Evolutionary conservation across 2,329 filamentous ascomycete species (phyloP).

Genomic region (Hysterium pulicare): DNA sequence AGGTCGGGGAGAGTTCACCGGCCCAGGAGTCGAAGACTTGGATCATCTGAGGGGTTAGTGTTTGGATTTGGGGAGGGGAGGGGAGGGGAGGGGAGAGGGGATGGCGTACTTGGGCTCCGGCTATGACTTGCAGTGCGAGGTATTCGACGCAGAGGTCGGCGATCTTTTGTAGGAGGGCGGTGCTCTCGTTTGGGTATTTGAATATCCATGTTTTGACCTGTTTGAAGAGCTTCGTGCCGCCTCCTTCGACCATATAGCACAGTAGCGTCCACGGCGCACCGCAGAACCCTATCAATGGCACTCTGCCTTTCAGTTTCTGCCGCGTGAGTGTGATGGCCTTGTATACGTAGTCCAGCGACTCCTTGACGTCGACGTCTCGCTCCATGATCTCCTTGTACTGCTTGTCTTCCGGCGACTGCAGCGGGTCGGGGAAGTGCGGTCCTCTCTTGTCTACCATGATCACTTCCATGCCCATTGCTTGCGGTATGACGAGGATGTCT

Average conservation of each 20-base stretch:
- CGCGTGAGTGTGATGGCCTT: constrained; percentile 89
- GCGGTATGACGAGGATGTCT: constrained; percentile 94
- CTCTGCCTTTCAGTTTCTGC: constrained; percentile 79
- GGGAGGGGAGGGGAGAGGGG: background rate
- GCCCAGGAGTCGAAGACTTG: constrained; percentile 99
- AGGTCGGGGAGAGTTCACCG: constrained; percentile 79
- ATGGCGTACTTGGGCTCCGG: constrained; percentile 73
- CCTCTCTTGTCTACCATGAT: constrained; percentile 98
- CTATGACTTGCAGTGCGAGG: constrained; percentile 84
- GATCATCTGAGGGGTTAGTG: constrained; percentile 59
- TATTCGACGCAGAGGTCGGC: constrained; percentile 93
- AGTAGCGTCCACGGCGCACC: constrained; percentile 95
- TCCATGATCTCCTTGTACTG: constrained; percentile 78
- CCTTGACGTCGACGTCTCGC: constrained; percentile 76
- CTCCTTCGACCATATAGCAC: constrained; percentile 99
- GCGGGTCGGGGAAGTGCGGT: constrained; percentile 85
- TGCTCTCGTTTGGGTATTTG: constrained; percentile 76
- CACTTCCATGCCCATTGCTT: constrained; percentile 97
- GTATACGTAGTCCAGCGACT: constrained; percentile 91
- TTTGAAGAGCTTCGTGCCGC: constrained; percentile 90
- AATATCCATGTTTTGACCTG: constrained; percentile 97
- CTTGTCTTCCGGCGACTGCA: constrained; percentile 72
- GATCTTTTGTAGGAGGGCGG: constrained; percentile 83
- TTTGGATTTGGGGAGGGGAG: too few relatives aligned
- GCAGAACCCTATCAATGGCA: constrained; percentile 94